Percentiles rank a stretch among this genome's conserved stretches.
Conservation (phyloP, 257 asterid species). For the Nicotiana paniculata region DNA sequence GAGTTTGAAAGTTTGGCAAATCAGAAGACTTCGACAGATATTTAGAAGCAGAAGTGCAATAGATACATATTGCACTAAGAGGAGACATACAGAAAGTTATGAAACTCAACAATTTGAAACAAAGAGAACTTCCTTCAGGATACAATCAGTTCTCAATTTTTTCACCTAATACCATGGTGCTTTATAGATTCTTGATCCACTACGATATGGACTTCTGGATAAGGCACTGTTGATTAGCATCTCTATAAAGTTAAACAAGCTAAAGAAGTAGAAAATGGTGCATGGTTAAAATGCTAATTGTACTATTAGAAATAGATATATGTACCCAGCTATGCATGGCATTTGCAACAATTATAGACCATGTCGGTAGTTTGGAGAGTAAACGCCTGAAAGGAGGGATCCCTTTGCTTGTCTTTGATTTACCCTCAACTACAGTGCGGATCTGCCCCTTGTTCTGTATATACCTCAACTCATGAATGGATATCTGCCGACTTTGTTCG, state of each 20-base stretch:
- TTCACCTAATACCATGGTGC: neutral
- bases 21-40: neutral
- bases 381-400: constrained; percentile 79
- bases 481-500: constrained; percentile 65
- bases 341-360: constrained; percentile 91
- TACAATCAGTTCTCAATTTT: neutral
- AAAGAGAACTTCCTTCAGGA: neutral
- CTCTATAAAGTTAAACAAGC: constrained; percentile 1
- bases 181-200: neutral
- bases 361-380: constrained; percentile 92
- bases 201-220: neutral
- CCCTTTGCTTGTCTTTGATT: constrained; percentile 33
- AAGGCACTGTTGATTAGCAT: neutral
- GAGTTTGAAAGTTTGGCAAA: neutral
- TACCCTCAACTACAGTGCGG: constrained; percentile 30
- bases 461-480: constrained; percentile 61
- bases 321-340: constrained; percentile 98
- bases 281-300: neutral
- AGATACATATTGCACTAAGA: neutral
- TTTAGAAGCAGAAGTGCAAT: neutral
- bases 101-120: neutral
- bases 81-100: neutral
- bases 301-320: constrained; percentile 9
- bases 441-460: constrained; percentile 49
- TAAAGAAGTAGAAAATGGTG: neutral